These are phyloP conservation scores for Zhuliangozyma blackwelliae DNA, from an alignment of 1,139 yeast genomes.

Conservation along the genomic window DNA sequence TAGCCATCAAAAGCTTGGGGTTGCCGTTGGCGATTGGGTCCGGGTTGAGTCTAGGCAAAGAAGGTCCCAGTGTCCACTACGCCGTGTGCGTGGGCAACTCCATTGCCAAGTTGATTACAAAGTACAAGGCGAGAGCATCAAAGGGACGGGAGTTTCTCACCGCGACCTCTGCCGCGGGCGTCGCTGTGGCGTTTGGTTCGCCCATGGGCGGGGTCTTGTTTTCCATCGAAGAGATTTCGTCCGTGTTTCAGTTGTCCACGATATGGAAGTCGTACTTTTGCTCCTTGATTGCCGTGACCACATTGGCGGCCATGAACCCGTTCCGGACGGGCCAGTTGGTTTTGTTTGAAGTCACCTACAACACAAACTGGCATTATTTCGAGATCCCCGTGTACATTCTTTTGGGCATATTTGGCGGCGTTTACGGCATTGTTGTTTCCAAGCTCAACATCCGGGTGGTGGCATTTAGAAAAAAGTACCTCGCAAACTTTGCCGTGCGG, in stretches of 20 bases:
- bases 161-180: constrained; percentile 66
- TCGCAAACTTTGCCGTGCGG: constrained; percentile 53
- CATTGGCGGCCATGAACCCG: constrained; percentile 75
- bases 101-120: constrained; percentile 49
- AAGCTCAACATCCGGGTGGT: constrained; percentile 76
- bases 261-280: constrained; percentile 93
- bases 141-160: constrained; percentile 54
- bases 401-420: constrained; percentile 86
- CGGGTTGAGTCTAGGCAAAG: constrained; percentile 78
- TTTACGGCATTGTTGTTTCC: constrained; percentile 80
- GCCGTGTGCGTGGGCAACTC: constrained; percentile 79
- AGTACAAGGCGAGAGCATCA: constrained; percentile 44
- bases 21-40: constrained; percentile 84
- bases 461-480: constrained; percentile 68
- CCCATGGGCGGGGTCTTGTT: constrained; percentile 73
- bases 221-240: constrained; percentile 70
- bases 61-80: constrained; percentile 83
- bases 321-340: constrained; percentile 93
- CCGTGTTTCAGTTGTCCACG: constrained; percentile 69
- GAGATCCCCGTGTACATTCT: constrained; percentile 79
- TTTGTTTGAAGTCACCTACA: constrained; percentile 82
- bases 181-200: constrained; percentile 70
- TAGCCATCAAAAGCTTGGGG: constrained; percentile 71
- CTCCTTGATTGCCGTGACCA: constrained; percentile 81
- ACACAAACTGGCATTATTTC: constrained; percentile 79